Percentiles rank a stretch among this genome's conserved stretches.
Evolutionary conservation across 805 yeast genomes (phyloP).

Genomic region (Limtongozyma cylindracea): DNA sequence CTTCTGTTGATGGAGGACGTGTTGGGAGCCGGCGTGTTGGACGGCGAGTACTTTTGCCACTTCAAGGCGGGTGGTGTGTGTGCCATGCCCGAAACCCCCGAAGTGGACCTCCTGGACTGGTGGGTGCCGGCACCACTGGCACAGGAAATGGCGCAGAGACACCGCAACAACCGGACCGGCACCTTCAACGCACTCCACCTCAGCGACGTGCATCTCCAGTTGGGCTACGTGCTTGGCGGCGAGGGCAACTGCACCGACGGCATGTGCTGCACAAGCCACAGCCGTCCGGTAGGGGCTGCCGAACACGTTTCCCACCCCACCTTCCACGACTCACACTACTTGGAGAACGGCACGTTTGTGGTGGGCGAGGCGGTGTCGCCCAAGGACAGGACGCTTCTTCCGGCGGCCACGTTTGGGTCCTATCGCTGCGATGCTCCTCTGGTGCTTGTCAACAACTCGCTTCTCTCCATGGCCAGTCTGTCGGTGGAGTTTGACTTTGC

Average conservation of each 20-base stretch:
- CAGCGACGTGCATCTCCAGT: constrained; percentile 39
- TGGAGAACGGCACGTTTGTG: constrained; percentile 4
- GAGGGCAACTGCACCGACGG: constrained; percentile 29
- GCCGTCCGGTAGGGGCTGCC: too few species aligned
- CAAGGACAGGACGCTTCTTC: too few species aligned
- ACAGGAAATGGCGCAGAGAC: constrained; percentile 7
- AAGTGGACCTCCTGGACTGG: constrained; percentile 4
- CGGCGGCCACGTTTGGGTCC: constrained; percentile 36
- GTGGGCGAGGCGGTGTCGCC: too few species aligned
- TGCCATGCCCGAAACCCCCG: constrained; percentile 10
- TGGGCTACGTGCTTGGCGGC: constrained; percentile 23
- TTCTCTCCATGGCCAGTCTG: constrained; percentile 15
- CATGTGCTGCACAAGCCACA: constrained; percentile 53
- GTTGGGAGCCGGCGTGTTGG: too few species aligned
- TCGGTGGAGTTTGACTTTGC: constrained; percentile 24
- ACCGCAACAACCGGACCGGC: constrained; percentile 4
- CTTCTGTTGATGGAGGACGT: too few species aligned
- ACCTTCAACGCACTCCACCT: constrained; percentile 37
- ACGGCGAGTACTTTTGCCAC: constrained; percentile 34
- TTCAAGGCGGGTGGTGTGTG: too few species aligned
- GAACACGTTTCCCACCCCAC: too few species aligned
- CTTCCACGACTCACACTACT: constrained; percentile 9
- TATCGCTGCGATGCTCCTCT: constrained; percentile 47
- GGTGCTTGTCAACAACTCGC: constrained; percentile 28
- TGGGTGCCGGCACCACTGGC: constrained; percentile 12